Evolutionary conservation across 1,284 basidiomycete genomes (phyloP).

Genomic region (Erythrobasidium hasegawianum): DNA sequence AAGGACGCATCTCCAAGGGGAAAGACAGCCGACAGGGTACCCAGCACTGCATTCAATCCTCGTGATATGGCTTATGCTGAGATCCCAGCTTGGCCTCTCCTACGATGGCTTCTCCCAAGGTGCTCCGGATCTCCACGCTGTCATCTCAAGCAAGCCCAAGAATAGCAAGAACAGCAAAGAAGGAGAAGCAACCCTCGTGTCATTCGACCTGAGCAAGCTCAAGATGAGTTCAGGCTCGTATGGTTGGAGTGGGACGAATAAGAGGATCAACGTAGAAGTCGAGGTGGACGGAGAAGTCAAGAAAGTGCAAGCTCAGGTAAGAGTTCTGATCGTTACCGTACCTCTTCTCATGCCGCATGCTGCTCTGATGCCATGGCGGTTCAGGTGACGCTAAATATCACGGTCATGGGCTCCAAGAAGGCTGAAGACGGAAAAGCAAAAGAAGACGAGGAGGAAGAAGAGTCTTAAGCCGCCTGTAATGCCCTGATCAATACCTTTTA

Average conservation of each 20-base stretch:
- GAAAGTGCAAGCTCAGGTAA: constrained; percentile 14
- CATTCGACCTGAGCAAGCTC: constrained; percentile 10
- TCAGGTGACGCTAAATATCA: constrained; percentile 20
- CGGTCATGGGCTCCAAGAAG: constrained; percentile 19
- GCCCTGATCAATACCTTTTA: too few species aligned
- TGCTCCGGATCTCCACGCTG: constrained; percentile 8
- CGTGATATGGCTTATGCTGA: too few species aligned
- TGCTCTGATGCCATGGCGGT: not conserved
- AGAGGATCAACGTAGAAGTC: constrained; percentile 13
- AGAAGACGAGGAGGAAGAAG: not conserved
- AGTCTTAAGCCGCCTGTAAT: too few species aligned
- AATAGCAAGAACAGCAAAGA: constrained; percentile 7
- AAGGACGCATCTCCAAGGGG: not conserved
- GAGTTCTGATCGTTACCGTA: not conserved
- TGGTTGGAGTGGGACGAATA: constrained; percentile 9
- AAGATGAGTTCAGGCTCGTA: constrained; percentile 8
- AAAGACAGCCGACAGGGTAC: constrained; percentile 22
- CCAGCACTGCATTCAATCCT: too few species aligned
- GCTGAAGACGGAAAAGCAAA: not conserved
- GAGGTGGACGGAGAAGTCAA: constrained; percentile 24
- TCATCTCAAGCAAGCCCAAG: constrained; percentile 2
- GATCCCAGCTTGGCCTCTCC: constrained; percentile 16
- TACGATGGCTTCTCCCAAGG: constrained; percentile 7
- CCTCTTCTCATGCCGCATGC: not conserved
- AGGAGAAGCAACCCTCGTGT: not conserved